These are phyloP conservation scores for Tolypocladium tundrense DNA, from an alignment of 2,329 filamentous ascomycete genomes.

Conservation along the genomic window DNA sequence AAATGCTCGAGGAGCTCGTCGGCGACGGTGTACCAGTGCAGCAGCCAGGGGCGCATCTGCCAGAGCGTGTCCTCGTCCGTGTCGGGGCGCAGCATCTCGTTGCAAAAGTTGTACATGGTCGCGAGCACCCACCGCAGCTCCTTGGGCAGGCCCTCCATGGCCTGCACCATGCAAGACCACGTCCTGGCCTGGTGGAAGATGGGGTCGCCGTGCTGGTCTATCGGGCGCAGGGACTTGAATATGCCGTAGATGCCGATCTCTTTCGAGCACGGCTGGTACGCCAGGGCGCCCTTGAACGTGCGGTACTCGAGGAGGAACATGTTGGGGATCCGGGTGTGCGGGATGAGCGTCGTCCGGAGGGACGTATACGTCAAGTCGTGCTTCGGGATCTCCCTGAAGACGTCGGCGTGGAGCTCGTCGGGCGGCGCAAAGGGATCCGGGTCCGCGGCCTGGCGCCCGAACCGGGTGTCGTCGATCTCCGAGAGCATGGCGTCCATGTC, in stretches of 20 bases:
- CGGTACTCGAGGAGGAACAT: constrained; percentile 15
- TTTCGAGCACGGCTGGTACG: constrained; percentile 19
- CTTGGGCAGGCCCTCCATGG: constrained; percentile 11
- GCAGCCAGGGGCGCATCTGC: constrained; percentile 17
- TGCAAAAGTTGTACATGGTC: constrained; percentile 19
- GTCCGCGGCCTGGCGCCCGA: neutral
- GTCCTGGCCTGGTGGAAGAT: constrained; percentile 16
- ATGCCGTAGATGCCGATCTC: constrained; percentile 9
- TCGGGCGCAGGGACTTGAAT: constrained; percentile 10
- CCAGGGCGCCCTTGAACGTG: constrained; percentile 14
- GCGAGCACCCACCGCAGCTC: constrained; percentile 21
- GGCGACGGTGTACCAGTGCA: constrained; percentile 16
- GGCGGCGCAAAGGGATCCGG: neutral
- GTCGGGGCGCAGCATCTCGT: constrained; percentile 12
- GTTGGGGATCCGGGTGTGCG: constrained; percentile 9
- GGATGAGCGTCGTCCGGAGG: constrained; percentile 11
- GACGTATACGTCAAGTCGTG: constrained; percentile 13
- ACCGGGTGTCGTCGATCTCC: constrained; percentile 1
- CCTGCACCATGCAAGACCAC: constrained; percentile 21
- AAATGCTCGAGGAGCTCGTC: constrained; percentile 12
- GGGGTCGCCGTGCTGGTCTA: constrained; percentile 12
- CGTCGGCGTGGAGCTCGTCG: neutral
- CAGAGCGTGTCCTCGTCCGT: constrained; percentile 9
- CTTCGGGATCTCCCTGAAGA: constrained; percentile 10
- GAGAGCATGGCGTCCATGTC: constrained; percentile 2